phyloP scores from a whole-genome alignment of 1,139 yeast species.

The Eremothecium coryli region DNA sequence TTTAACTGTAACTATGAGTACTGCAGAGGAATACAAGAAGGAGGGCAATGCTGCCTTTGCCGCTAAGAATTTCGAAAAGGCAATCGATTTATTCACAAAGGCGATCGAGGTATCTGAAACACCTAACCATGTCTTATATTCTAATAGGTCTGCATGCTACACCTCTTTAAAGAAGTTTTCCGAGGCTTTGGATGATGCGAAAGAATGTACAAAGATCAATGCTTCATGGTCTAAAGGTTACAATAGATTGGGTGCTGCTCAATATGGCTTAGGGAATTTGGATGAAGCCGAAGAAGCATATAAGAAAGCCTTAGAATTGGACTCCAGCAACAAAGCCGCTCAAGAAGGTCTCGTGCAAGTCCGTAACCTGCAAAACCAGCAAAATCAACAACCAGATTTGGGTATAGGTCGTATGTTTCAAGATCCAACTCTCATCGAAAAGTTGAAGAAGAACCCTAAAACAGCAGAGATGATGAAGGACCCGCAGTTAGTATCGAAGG shows the following conservation, averaged over 20 bases:
- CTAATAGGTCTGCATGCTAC: slow-evolving; percentile 90
- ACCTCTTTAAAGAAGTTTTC: slow-evolving; percentile 69
- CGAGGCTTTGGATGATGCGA: slow-evolving; percentile 75
- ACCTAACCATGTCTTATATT: slow-evolving; percentile 84
- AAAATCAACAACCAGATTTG: slow-evolving; percentile 47
- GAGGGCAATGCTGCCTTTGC: slow-evolving; percentile 90
- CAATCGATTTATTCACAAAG: slow-evolving; percentile 70
- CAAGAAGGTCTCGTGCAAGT: slow-evolving; percentile 70
- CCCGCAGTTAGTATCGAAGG: slow-evolving; percentile 69
- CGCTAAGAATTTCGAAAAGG: slow-evolving; percentile 72
- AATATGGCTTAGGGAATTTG: slow-evolving; percentile 70
- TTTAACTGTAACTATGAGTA: slow-evolving; percentile 30
- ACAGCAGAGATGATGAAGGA: slow-evolving; percentile 82
- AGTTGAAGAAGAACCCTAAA: slow-evolving; percentile 75
- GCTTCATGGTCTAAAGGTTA: slow-evolving; percentile 91
- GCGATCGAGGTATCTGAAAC: slow-evolving; percentile 77
- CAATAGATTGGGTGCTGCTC: slow-evolving; percentile 90
- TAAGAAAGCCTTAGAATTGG: slow-evolving; percentile 74
- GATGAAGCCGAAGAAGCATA: slow-evolving; percentile 64
- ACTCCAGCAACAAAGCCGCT: slow-evolving; percentile 78
- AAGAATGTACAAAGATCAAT: slow-evolving; percentile 69
- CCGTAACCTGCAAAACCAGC: slow-evolving; percentile 29
- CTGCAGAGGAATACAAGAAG: slow-evolving; percentile 67
- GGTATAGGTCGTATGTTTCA: slow-evolving; percentile 70
- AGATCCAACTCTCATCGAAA: slow-evolving; percentile 71